phyloP scores from a whole-genome alignment of 2,329 filamentous ascomycete genomes.

The Didymellaceae sp. region DNA sequence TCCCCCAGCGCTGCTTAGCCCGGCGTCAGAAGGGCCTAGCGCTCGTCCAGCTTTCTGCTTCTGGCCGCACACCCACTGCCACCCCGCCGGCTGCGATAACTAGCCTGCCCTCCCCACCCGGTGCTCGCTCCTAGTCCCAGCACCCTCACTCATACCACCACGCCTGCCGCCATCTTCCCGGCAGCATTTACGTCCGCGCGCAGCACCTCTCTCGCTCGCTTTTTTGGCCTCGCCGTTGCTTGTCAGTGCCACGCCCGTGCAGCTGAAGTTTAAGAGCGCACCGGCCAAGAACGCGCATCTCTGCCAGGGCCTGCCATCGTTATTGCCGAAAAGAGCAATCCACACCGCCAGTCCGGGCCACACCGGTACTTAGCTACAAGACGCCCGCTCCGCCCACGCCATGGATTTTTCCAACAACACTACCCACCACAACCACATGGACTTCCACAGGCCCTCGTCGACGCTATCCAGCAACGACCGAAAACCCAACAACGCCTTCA shows the following conservation, averaged over 20 bases:
- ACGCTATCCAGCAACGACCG: constrained; percentile 46
- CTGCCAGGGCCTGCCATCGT: constrained; percentile 23
- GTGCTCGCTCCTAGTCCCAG: constrained; percentile 8
- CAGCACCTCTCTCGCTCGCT: constrained; percentile 9
- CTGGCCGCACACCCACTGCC: constrained; percentile 4
- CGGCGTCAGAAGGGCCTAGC: constrained; percentile 7
- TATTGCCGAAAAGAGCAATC: constrained; percentile 45
- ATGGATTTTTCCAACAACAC: constrained; percentile 46
- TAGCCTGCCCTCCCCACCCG: constrained; percentile 37
- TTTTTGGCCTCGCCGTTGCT: not conserved
- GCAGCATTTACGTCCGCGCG: constrained; percentile 3
- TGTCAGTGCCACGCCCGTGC: constrained; percentile 7
- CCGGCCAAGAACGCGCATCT: constrained; percentile 13
- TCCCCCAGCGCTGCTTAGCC: constrained; percentile 3
- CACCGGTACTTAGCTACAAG: constrained; percentile 52
- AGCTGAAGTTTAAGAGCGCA: not conserved
- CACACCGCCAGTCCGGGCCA: constrained; percentile 49
- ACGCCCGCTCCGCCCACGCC: constrained; percentile 30
- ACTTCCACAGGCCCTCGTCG: constrained; percentile 48
- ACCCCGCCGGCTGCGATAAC: constrained; percentile 25
- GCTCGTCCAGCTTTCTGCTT: constrained; percentile 9
- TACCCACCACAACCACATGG: constrained; percentile 40
- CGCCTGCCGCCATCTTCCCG: constrained; percentile 7
- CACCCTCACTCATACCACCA: constrained; percentile 23
- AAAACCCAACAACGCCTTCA: constrained; percentile 46